Evolutionary conservation across 2,329 filamentous ascomycete genomes (phyloP), one percentile per base, ranked within the genome.

Genomic region (Paradendryphiella salina): DNA sequence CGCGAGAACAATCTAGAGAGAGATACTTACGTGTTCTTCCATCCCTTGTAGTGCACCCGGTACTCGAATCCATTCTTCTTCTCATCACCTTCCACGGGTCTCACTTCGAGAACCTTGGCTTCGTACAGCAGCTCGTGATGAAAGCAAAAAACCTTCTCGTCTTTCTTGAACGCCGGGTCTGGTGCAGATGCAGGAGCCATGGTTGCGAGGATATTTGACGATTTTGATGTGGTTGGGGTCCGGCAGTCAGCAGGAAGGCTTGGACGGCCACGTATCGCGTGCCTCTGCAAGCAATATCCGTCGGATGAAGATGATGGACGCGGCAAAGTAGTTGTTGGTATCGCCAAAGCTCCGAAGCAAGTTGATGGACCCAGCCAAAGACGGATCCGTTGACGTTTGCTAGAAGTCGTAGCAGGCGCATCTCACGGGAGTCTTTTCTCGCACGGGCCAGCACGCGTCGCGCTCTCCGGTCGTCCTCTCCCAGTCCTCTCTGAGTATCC

Each of bases 121-220:
- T 99, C 94, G 71, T 99, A 99, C 43, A 99, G 85, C 76, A 97
- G 86, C 69, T 97, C 92, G 76, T 93, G 90, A 73, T 99, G 94
- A 71, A 97, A 97, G 78, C 94, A 99, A 26, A 97, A 85, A 31
- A 96, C 91, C 70, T 88, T 90, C 79, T 99, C 94, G 70, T 97
- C 91, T 70, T 86, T 86, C 53, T 76, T 76, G 67, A 83, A 88
- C 59, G 76, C 74, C n/a, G 79, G 76, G 52, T 80, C 79, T n/a
- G 69, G 70, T 20, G 67, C 72, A 46, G 82, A 71, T 52, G 82
- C 79, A 50, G 82, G 80, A 80, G 92, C 69, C 69, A 72, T 72
- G 50, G 21, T 51, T 55, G 54, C 26, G 36, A 20, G 55, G 52
- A 15, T 38, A 40, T 26, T 44, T 43, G 46, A 50, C 49, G 46